Base-by-base conservation (phyloP, 768 basidiomycete species). In the Mycena galopus region DNA sequence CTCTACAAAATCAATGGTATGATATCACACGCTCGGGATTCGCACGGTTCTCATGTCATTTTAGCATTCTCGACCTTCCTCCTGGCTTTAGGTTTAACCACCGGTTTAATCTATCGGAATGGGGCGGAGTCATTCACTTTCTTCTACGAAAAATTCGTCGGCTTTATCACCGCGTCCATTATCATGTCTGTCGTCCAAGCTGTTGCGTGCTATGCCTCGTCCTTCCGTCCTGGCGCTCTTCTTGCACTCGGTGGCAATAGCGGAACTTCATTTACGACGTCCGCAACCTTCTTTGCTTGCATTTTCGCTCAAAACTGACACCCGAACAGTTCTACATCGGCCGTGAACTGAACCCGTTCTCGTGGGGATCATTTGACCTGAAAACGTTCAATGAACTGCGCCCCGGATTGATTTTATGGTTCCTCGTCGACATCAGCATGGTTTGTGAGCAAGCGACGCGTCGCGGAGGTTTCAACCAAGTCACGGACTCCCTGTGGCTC, bases 1-100 rank as follows among this genome's bases (percentile, higher is more conserved):
- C 82, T 87, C 71, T 99, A 99, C 87, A 98, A 95, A 84, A 96
- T 98, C 71, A 99, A 99, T 84, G 97, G 97, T 96, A 78, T 76
- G 88, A 81, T 39, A 5, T 59, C n/a, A 30, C 35, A 37, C 35
- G 17, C 64, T 60, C 19, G n/a, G n/a, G n/a, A n/a, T n/a, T n/a
- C n/a, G n/a, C 14, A 53, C 39, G 37, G 23, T 37, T n/a, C 70
- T 56, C 55, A 37, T 29, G 44, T 61, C 44, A 47, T n/a, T 44
- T n/a, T 67, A 98, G 97, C 94, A 2, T 94, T 98, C 80, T 88
- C 94, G 0, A 98, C 97, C 0, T 89, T 95, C 78, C 87, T 98
- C 42, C 87, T 97, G 42, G 86, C 95, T 4, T 79, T 97, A 72
- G 96, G 95, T 62, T 79, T 96, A 67, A 86, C 90, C 2, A 82